Conservation (phyloP, 73 alveolate species). For the Paraurostyla sp. region DNA sequence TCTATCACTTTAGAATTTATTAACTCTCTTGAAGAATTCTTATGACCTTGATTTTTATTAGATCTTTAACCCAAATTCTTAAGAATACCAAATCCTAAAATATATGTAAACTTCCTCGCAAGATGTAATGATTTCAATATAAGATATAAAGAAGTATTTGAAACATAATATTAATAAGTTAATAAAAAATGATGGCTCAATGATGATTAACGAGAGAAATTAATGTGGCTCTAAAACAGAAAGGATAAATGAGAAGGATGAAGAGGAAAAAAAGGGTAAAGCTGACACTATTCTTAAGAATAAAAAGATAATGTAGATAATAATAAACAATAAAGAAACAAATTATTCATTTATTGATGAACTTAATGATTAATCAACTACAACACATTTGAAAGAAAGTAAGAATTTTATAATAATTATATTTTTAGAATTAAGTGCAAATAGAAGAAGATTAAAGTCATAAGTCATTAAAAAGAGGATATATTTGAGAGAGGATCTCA, state of each 20-base stretch:
- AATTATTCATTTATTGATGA: constrained; percentile 33
- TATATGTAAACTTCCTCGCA: background rate
- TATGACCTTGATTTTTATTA: background rate
- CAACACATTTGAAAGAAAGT: background rate
- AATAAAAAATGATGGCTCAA: background rate
- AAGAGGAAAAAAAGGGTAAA: background rate
- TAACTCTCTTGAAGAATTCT: background rate
- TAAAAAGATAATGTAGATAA: background rate
- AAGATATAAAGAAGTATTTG: background rate
- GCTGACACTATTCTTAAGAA: background rate
- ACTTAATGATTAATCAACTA: background rate
- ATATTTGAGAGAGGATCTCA: background rate
- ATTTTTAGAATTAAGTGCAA: background rate
- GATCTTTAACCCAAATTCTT: background rate
- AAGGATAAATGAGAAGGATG: background rate
- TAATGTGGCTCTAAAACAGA: background rate
- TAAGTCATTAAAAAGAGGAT: background rate
- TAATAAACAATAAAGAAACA: constrained; percentile 10
- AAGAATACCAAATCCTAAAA: background rate
- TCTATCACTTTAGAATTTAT: background rate
- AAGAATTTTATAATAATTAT: background rate
- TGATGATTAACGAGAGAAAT: background rate
- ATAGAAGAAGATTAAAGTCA: background rate
- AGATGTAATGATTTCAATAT: background rate
- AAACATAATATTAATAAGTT: background rate